Base-by-base conservation (phyloP, 495 filamentous ascomycete species). In the Niebla homalea region DNA sequence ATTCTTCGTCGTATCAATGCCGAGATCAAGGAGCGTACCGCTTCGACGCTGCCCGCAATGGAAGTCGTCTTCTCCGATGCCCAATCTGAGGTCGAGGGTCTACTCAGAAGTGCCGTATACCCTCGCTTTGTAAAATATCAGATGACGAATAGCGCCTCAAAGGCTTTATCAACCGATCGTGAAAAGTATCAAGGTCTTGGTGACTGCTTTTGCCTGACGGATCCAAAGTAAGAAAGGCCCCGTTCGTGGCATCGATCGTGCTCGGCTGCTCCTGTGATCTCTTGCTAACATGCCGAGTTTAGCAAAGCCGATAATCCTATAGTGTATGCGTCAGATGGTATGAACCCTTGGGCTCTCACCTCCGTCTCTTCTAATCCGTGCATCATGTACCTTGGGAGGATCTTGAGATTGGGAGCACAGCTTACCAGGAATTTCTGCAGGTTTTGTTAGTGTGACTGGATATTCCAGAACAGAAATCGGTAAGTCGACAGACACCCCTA, bases 111-210 rank as follows among this genome's bases (percentile, higher is more conserved):
- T 12, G 45, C 45, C 36, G 61, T 77, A 20, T 77, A 75, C 52
- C 72, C 72, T 8, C 66, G 69, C 19, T 77, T 73, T 42, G 66
- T 77, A 38, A 66, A 67, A 43, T 63, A 70, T 46, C 68, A 71
- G 53, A 64, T 71, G 50, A 65, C 62, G 20, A 54, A 64, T 18
- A 66, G 64, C 32, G 68, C 68, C 16, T 60, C 61, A 11, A 63
- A 60, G 53, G 67, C 68, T 15, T 56, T 71, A 10, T 53, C 65
- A 10, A 50, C 53, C 21, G 60, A 68, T 44, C 62, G 60, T 14
- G 50, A 49, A 14, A 61, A 46, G 42, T 71, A 68, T 39, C 59
- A 60, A 40, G 68, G 68, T 8, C 49, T 71, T 22, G 68, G 68
- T 10, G 67, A 71, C 50, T 71, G 68, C 52, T 71, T 71, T 51